Base-by-base conservation (phyloP, 441 rosid genomes). In the Gossypium davidsonii region DNA sequence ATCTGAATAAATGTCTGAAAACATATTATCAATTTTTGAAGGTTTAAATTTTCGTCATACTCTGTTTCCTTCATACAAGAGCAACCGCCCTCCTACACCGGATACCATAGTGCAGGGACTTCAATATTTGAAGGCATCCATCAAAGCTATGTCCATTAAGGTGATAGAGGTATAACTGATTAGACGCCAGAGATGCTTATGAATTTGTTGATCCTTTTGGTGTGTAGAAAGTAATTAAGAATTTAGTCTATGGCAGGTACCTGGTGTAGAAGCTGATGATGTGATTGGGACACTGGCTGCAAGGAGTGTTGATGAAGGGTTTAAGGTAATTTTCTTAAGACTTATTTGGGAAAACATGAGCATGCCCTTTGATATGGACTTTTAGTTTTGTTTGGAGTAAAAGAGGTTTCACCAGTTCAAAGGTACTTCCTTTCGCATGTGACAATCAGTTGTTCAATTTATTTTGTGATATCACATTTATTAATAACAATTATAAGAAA, bases 211-310 rank as follows among this genome's bases (percentile, higher is more conserved):
- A 51, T 69, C 57, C 46, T 79, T 15, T 31, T 77, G 39, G 12
- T 72, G 9, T 71, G 58, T 72, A 31, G 76, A 79, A 49, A 77
- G 67, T 79, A 63, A 79, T 71, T 73, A 71, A 67, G 68, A 73
- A 73, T 75, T 69, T 74, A 69, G 62, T 51, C 25, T 59, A 83
- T 77, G 80, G 71, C 84, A 94, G 98, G 95, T 93, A 74, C 92
- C 96, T 64, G 98, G 99, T 72, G 99, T 95, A 73, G 99, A 95
- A 89, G 99, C 99, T 66, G 98, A 93, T 79, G 99, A 95, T 78
- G 99, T 95, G 62, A 91, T 95, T 76, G 99, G 99, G 74, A 93
- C 99, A 21, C 76, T 95, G 86, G 98, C 97, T 72, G 60, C 77
- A 46, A 91, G 91, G 82, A 90, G 94, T 87, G 87, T 93, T 69